Conservation (phyloP, 2,329 filamentous ascomycete species). For the Penicillium sp. region DNA sequence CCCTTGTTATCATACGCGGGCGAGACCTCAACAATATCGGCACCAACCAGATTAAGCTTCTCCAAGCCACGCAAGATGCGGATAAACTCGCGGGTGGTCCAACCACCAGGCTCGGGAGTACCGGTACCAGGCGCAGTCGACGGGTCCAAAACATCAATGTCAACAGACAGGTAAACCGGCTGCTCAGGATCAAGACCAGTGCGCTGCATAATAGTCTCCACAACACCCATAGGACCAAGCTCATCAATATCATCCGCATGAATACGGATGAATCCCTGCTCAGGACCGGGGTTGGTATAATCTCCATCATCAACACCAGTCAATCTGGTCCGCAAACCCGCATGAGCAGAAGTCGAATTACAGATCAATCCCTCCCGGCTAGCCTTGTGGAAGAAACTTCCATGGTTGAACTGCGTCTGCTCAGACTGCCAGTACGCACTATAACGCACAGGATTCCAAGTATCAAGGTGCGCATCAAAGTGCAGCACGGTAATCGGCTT, state of each 20-base stretch:
- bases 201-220: slow-evolving; percentile 67
- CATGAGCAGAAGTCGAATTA: slow-evolving; percentile 75
- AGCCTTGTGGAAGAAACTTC: slow-evolving; percentile 89
- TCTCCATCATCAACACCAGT: slow-evolving; percentile 65
- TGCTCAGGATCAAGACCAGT: slow-evolving; percentile 66
- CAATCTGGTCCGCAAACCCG: slow-evolving; percentile 76
- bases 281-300: slow-evolving; percentile 67
- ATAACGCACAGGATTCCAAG: slow-evolving; percentile 79
- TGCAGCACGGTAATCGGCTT: slow-evolving; percentile 68
- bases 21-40: slow-evolving; percentile 85
- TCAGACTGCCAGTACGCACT: slow-evolving; percentile 71
- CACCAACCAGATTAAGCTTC: slow-evolving; percentile 79
- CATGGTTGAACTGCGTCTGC: slow-evolving; percentile 79
- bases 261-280: slow-evolving; percentile 78
- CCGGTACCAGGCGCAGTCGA: slow-evolving; percentile 73
- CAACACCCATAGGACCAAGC: slow-evolving; percentile 69
- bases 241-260: slow-evolving; percentile 87
- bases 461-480: slow-evolving; percentile 79
- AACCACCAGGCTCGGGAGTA: slow-evolving; percentile 86
- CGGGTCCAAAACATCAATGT: slow-evolving; percentile 80
- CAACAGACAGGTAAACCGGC: slow-evolving; percentile 78
- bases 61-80: slow-evolving; percentile 80
- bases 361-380: slow-evolving; percentile 75
- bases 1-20: slow-evolving; percentile 79
- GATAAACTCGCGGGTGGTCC: slow-evolving; percentile 87